Percentiles rank a stretch among this genome's conserved stretches.
These are phyloP conservation scores for Alternaria arborescens DNA, from an alignment of 2,329 filamentous ascomycete genomes.

Conservation along the genomic window DNA sequence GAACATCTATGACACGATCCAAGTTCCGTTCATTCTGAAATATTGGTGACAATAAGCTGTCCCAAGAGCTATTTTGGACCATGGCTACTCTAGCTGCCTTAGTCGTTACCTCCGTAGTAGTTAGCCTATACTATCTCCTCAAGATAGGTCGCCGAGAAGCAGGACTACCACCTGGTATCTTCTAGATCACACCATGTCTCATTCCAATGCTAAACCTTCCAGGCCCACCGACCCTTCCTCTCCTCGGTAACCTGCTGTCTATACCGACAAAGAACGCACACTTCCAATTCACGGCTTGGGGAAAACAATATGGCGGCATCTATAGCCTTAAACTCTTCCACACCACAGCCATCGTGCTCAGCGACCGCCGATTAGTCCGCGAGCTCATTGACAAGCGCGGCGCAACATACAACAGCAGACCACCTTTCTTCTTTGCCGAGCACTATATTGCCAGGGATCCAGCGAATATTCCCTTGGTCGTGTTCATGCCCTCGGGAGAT, in stretches of 20 bases:
- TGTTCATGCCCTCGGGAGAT: constrained; percentile 59
- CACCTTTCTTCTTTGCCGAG: constrained; percentile 24
- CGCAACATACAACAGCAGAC: constrained; percentile 11
- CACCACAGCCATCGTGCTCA: constrained; percentile 13
- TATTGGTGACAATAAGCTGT: neutral
- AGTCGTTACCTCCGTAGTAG: neutral
- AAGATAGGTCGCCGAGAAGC: constrained; percentile 4
- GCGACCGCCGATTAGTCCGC: constrained; percentile 8
- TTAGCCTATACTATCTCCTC: neutral
- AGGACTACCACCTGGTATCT: constrained; percentile 1
- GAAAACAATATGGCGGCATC: constrained; percentile 16
- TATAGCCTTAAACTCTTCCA: constrained; percentile 17
- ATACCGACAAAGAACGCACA: constrained; percentile 11
- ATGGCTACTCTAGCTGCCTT: neutral
- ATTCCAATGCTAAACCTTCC: neutral
- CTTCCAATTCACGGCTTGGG: constrained; percentile 35
- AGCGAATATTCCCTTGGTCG: constrained; percentile 52
- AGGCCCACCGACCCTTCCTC: constrained; percentile 11
- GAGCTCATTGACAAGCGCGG: constrained; percentile 17
- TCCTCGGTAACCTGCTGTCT: constrained; percentile 12
- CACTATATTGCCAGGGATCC: constrained; percentile 54
- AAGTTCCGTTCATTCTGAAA: neutral
- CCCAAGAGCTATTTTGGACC: neutral
- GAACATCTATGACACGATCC: no score
- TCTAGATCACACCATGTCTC: neutral